Evolutionary conservation across 345 rosid genomes (phyloP), one percentile per base, ranked within the genome.

Genomic region (Syzygium grande): DNA sequence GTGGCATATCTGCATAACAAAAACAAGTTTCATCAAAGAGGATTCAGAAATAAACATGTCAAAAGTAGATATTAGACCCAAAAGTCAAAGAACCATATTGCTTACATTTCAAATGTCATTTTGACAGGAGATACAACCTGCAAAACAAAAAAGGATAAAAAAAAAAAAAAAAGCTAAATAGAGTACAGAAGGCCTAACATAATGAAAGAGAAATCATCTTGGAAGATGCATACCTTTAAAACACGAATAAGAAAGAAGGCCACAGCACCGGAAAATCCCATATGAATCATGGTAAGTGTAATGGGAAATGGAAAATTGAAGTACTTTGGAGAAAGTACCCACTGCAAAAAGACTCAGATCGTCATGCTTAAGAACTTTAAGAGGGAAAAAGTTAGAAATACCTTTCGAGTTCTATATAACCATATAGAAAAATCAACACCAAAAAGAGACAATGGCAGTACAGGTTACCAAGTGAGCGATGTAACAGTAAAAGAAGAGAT

Each of bases 31-130:
- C 41, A 34, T 25, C 55, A 51, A 27, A 56, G 85, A 61, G 79
- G 79, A 58, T 77, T 84, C 80, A 34, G 27, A 85, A 77, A 85
- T 49, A 23, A 2, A 53, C 86, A 85, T n/a, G 80, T 4, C 21
- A 19, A 59, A 65, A 25, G 54, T 29, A 46, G 22, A 11, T 79
- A 15, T 16, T 29, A 87, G 43, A 56, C 49, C 21, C 41, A 84
- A 38, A 51, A 52, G 27, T 86, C 34, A 52, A 85, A 63, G 73
- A 80, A 85, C 27, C 58, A 30, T 10, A 79, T 84, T 53, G 92
- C 99, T 93, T 92, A 96, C 99, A 98, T 95, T 93, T 97, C 96
- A 91, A 98, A 97, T 88, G 98, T 95, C 99, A 98, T 98, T 91
- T 98, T 97, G 89, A 98, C 96, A 53, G 99, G 99, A 89, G 98